Conservation (phyloP, 306 rosid species). For the Quercus wislizeni region DNA sequence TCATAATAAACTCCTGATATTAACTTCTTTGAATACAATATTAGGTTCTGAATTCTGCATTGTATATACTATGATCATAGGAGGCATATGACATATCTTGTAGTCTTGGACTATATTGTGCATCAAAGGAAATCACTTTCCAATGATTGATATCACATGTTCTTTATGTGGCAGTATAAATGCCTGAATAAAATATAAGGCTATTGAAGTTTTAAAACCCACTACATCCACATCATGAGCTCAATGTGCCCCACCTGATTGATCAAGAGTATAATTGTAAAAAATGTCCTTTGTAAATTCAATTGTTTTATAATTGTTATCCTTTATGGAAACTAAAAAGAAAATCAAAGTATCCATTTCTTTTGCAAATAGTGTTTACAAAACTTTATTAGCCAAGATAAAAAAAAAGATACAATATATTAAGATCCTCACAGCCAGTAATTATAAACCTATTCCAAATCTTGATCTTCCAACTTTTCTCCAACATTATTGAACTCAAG, state of each 20-base stretch:
- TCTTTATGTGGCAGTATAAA: background rate
- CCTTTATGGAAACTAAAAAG: background rate
- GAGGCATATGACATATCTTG: background rate
- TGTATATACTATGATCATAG: background rate
- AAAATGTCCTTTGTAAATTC: background rate
- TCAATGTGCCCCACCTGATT: background rate
- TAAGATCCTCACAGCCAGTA: background rate
- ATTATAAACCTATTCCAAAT: background rate
- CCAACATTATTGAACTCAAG: slow-evolving; percentile 21
- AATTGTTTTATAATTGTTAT: background rate
- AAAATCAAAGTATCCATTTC: background rate
- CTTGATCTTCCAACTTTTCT: slow-evolving; percentile 15
- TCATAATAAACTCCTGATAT: background rate
- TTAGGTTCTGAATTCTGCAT: background rate
- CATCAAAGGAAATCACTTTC: background rate
- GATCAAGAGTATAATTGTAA: background rate
- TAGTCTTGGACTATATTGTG: background rate
- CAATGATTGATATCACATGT: background rate
- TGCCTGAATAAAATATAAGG: background rate
- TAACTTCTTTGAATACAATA: background rate
- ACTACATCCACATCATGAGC: background rate
- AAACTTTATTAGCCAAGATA: background rate
- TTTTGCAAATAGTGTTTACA: background rate
- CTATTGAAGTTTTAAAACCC: background rate
- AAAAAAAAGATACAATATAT: background rate